A percentile compares a stretch with the other conserved stretches of the same genome.
Evolutionary conservation across 495 filamentous ascomycete genomes (phyloP).

Genomic region (Penicillium soppii): DNA sequence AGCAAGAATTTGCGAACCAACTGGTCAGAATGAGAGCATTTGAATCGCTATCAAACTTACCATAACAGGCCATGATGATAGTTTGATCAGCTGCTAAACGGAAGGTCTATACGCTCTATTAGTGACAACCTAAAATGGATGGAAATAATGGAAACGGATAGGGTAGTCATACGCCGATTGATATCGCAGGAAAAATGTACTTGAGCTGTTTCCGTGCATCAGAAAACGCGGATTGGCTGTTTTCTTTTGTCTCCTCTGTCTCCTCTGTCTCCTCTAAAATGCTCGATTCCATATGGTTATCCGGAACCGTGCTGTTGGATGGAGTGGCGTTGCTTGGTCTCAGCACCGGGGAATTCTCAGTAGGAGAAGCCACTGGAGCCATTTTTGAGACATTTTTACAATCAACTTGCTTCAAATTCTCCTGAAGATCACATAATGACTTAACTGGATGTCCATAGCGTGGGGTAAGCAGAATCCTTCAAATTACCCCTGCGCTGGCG

Average conservation of each 20-base stretch:
- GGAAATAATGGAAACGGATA: background rate
- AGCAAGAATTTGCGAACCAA: constrained; percentile 80
- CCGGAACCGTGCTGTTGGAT: constrained; percentile 29
- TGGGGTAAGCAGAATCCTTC: too few relatives aligned
- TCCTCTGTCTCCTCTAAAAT: constrained; percentile 10
- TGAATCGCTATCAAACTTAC: constrained; percentile 76
- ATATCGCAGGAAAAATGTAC: constrained; percentile 51
- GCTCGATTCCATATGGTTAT: constrained; percentile 21
- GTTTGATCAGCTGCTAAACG: constrained; percentile 78
- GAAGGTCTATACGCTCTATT: constrained; percentile 50
- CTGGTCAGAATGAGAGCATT: constrained; percentile 75
- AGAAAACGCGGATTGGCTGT: constrained; percentile 27
- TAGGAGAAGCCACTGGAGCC: constrained; percentile 26
- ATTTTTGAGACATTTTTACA: constrained; percentile 14
- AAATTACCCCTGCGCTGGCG: too few relatives aligned
- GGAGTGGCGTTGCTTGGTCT: constrained; percentile 24
- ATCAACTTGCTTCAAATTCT: constrained; percentile 1
- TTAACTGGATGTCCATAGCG: too few relatives aligned
- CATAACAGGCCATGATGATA: constrained; percentile 76
- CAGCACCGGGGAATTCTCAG: constrained; percentile 47
- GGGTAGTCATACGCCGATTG: constrained; percentile 49
- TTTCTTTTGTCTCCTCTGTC: constrained; percentile 12
- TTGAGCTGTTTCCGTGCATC: constrained; percentile 35
- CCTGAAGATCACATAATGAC: background rate
- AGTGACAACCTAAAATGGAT: background rate